phyloP scores from a whole-genome alignment of 768 basidiomycete species.

The Collybia sordida region DNA sequence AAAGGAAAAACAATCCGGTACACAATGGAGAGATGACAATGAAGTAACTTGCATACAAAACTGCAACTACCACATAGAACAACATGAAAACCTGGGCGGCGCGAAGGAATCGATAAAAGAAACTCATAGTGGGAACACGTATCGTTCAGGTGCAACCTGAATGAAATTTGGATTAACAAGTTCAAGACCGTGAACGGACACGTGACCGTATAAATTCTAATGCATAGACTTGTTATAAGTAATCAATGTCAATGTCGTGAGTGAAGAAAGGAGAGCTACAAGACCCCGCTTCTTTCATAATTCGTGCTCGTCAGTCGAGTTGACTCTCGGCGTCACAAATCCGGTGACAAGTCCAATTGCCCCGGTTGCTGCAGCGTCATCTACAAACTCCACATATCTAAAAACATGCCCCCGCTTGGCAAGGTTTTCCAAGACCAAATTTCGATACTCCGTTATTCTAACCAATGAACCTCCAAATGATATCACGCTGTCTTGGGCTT shows the following conservation, averaged over 20 bases:
- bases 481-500: conserved; percentile 56
- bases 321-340: conserved; percentile 1
- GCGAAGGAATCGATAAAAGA: conserved; percentile 16
- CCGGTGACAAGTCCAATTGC: conserved; percentile 53
- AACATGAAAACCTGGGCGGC: conserved; percentile 25
- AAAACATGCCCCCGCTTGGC: conserved; percentile 60
- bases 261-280: neutral
- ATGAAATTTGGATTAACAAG: neutral
- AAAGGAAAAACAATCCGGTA: conserved; percentile 21
- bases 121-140: conserved; percentile 1
- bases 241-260: neutral
- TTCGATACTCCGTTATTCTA: conserved; percentile 59
- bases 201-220: neutral
- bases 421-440: conserved; percentile 55
- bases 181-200: neutral
- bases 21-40: conserved; percentile 33
- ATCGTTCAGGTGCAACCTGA: too few relatives aligned
- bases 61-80: conserved; percentile 36
- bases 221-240: too few relatives aligned
- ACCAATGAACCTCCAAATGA: conserved; percentile 82
- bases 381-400: conserved; percentile 61
- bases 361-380: conserved; percentile 68
- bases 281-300: neutral
- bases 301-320: neutral
- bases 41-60: conserved; percentile 44